Percentiles rank a stretch among this genome's conserved stretches.
Conservation (phyloP, 768 basidiomycete species). For the Heimioporus sp. region DNA sequence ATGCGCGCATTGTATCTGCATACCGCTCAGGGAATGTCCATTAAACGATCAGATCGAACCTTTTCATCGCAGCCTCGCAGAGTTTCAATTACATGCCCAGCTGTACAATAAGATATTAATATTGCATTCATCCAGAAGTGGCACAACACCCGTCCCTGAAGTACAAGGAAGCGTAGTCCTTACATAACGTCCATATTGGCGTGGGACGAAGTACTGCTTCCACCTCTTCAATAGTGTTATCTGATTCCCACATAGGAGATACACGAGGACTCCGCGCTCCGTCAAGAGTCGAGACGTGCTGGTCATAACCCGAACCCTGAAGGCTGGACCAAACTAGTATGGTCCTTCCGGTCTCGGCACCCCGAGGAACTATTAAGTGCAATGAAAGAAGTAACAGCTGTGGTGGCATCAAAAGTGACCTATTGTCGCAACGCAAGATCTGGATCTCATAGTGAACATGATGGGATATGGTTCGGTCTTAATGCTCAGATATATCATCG, state of each 20-base stretch:
- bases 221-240: background rate
- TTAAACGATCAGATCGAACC: no score
- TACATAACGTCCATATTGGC: no score
- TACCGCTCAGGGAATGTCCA: no score
- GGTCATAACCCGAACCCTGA: background rate
- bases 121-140: no score
- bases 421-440: background rate
- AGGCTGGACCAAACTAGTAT: background rate
- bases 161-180: no score
- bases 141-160: no score
- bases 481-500: background rate
- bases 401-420: background rate
- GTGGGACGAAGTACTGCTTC: background rate
- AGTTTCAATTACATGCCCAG: no score
- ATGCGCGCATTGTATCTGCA: no score
- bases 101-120: no score
- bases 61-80: no score
- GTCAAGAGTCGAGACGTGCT: background rate
- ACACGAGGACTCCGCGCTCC: conserved; percentile 8
- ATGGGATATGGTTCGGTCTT: background rate
- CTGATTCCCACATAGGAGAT: background rate
- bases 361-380: background rate
- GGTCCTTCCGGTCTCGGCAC: conserved; percentile 1
- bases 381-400: background rate
- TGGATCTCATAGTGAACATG: background rate